Evolutionary conservation across 73 alveolate genomes (phyloP).

Genomic region (Paraurostyla sp.): DNA sequence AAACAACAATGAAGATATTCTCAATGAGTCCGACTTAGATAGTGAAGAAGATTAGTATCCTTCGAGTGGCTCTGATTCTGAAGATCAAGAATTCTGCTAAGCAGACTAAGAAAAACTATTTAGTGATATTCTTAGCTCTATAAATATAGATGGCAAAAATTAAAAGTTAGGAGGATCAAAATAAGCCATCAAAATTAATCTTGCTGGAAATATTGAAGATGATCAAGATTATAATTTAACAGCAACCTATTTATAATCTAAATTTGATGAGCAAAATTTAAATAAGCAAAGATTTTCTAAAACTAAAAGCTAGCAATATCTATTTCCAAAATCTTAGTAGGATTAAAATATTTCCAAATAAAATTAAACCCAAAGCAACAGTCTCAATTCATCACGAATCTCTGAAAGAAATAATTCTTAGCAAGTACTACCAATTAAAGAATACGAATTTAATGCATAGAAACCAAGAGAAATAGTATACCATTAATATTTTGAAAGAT

Average conservation of each 20-base stretch:
- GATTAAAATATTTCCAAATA: neutral
- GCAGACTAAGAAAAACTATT: conserved; percentile 7
- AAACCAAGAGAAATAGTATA: neutral
- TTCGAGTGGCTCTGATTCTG: conserved; percentile 26
- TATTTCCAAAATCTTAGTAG: too few species aligned
- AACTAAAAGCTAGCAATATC: too few species aligned
- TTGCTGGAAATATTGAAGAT: too few species aligned
- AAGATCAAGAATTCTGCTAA: conserved; percentile 42
- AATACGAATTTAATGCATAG: neutral
- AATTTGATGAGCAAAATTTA: too few species aligned
- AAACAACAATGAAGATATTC: neutral
- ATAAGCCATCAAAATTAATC: conserved; percentile 1
- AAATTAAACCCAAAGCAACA: neutral
- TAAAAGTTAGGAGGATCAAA: neutral
- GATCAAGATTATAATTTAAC: too few species aligned
- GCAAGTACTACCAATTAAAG: conserved; percentile 11
- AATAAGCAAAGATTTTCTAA: too few species aligned
- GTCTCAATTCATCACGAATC: neutral
- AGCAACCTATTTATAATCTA: too few species aligned
- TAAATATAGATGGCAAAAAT: neutral
- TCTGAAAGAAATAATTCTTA: neutral
- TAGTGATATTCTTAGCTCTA: neutral
- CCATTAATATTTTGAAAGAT: neutral
- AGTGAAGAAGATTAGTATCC: conserved; percentile 1
- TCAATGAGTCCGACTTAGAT: conserved; percentile 5